Percentiles rank a stretch among this genome's conserved stretches.
These are phyloP conservation scores for Warburgia ugandensis DNA, from an alignment of 164 flowering plant genomes.

Conservation along the genomic window DNA sequence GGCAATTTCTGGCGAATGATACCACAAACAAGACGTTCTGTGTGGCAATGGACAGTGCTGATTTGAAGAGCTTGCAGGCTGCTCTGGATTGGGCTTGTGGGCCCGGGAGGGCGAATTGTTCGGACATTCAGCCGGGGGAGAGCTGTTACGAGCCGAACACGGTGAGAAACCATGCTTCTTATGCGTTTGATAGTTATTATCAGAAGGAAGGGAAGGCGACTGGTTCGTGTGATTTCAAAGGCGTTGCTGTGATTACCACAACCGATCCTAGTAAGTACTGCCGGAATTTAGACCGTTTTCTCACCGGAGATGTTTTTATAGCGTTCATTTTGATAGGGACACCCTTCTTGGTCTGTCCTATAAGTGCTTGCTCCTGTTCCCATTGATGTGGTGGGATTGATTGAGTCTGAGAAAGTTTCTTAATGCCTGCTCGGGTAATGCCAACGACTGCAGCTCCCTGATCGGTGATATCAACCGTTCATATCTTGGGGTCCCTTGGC, in stretches of 20 bases:
- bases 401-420: background rate
- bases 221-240: slow-evolving; percentile 92
- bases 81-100: slow-evolving; percentile 99
- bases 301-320: background rate
- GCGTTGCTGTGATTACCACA: slow-evolving; percentile 88
- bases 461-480: no score
- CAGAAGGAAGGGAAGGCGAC: slow-evolving; percentile 62
- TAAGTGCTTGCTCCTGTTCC: background rate
- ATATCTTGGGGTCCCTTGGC: no score
- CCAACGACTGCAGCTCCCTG: no score
- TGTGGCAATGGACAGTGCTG: slow-evolving; percentile 62
- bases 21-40: slow-evolving; percentile 88
- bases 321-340: background rate
- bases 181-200: slow-evolving; percentile 92
- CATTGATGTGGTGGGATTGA: background rate
- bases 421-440: no score
- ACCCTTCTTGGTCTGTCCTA: background rate
- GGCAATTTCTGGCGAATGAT: slow-evolving; percentile 81
- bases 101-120: slow-evolving; percentile 88
- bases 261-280: slow-evolving; percentile 83
- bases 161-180: slow-evolving; percentile 79
- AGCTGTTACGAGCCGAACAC: slow-evolving; percentile 75
- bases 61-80: slow-evolving; percentile 65
- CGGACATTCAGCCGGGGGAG: slow-evolving; percentile 94
- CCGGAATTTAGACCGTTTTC: background rate